Evolutionary conservation across 129 eudicot genomes (phyloP).

Genomic region (Deinandra increscens): DNA sequence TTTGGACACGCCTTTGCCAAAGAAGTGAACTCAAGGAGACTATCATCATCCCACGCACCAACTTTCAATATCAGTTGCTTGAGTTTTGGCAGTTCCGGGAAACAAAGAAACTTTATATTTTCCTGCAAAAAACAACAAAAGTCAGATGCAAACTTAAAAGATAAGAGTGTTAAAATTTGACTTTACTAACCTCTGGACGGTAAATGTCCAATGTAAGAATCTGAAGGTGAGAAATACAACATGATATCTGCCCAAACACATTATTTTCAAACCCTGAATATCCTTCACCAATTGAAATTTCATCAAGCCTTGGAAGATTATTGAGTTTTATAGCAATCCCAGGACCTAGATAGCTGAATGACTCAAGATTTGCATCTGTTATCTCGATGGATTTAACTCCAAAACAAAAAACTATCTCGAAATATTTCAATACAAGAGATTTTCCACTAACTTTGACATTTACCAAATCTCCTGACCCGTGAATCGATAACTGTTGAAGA

Average conservation of each 20-base stretch:
- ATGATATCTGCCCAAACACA: slow-evolving; percentile 54
- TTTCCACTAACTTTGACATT: slow-evolving; percentile 41
- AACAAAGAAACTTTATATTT: slow-evolving; percentile 32
- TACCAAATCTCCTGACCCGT: slow-evolving; percentile 46
- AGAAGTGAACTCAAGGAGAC: slow-evolving; percentile 52
- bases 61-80: slow-evolving; percentile 51
- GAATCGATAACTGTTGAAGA: slow-evolving; percentile 39
- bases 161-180: neutral
- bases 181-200: slow-evolving; percentile 48
- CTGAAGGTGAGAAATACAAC: slow-evolving; percentile 50
- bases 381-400: slow-evolving; percentile 45
- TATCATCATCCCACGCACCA: slow-evolving; percentile 55
- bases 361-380: slow-evolving; percentile 39
- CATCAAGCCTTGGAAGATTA: slow-evolving; percentile 53
- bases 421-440: slow-evolving; percentile 41
- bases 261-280: slow-evolving; percentile 53
- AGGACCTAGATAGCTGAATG: slow-evolving; percentile 51
- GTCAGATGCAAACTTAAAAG: neutral
- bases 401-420: slow-evolving; percentile 48
- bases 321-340: slow-evolving; percentile 35
- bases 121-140: slow-evolving; percentile 30
- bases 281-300: slow-evolving; percentile 49
- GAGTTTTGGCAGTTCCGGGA: slow-evolving; percentile 50
- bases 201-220: slow-evolving; percentile 54
- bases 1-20: slow-evolving; percentile 46